A percentile compares a stretch with the other conserved stretches of the same genome.
These are phyloP conservation scores for Rosa chinensis DNA, from an alignment of 306 rosid species.

Conservation along the genomic window DNA sequence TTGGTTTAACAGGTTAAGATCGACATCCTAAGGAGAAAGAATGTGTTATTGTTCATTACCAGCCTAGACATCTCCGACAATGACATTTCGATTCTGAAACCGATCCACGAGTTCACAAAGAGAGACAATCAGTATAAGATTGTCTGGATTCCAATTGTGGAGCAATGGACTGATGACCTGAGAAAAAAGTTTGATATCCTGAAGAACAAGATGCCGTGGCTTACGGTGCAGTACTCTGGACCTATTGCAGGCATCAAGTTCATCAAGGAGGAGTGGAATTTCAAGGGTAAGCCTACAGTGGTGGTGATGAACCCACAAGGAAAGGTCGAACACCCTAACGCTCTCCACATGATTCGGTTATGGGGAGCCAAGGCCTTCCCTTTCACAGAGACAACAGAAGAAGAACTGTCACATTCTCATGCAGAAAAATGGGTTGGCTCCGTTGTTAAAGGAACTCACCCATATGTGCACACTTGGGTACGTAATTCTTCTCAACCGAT, in stretches of 20 bases:
- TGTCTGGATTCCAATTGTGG: slow-evolving; percentile 65
- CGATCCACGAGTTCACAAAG: slow-evolving; percentile 40
- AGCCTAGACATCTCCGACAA: slow-evolving; percentile 48
- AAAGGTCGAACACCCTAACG: slow-evolving; percentile 42
- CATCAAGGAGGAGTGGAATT: slow-evolving; percentile 55
- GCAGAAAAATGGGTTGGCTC: slow-evolving; percentile 25
- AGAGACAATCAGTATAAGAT: slow-evolving; percentile 33
- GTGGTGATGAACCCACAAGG: slow-evolving; percentile 43
- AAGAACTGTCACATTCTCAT: not conserved
- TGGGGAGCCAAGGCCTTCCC: slow-evolving; percentile 51
- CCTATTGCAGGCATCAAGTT: slow-evolving; percentile 41
- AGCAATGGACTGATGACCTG: slow-evolving; percentile 39
- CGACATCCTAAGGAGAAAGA: slow-evolving; percentile 38
- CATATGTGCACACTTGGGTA: slow-evolving; percentile 29
- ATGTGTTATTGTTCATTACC: slow-evolving; percentile 47
- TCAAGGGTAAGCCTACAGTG: slow-evolving; percentile 40
- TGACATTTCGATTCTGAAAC: slow-evolving; percentile 37
- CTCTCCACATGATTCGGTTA: slow-evolving; percentile 44
- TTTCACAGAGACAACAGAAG: slow-evolving; percentile 14
- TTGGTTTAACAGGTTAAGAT: slow-evolving; percentile 32
- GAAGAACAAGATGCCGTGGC: slow-evolving; percentile 56
- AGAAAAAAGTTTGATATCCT: slow-evolving; percentile 49
- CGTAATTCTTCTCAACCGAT: not conserved
- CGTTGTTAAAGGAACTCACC: slow-evolving; percentile 12
- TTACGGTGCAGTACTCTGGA: slow-evolving; percentile 28